Conservation (phyloP, 2,329 filamentous ascomycete species). For the Neofusicoccum parvum region DNA sequence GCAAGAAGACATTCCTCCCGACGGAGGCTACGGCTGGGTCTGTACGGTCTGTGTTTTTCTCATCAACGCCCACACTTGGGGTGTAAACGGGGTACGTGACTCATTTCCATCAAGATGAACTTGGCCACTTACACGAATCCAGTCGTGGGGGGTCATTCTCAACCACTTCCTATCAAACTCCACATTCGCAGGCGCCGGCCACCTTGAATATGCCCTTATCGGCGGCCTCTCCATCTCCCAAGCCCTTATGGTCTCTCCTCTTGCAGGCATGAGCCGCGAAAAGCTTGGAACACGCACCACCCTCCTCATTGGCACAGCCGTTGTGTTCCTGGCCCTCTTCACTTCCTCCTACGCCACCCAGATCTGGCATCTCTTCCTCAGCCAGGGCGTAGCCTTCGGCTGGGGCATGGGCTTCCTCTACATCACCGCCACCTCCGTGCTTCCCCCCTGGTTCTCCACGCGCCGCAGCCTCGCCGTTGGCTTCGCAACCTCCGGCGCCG, state of each 20-base stretch:
- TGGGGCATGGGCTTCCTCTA: slow-evolving; percentile 40
- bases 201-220: slow-evolving; percentile 39
- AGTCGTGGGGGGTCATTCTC: slow-evolving; percentile 14
- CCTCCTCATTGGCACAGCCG: slow-evolving; percentile 32
- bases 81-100: slow-evolving; percentile 27
- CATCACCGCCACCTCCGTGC: slow-evolving; percentile 35
- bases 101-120: neutral
- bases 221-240: slow-evolving; percentile 35
- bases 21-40: slow-evolving; percentile 44
- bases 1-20: slow-evolving; percentile 21
- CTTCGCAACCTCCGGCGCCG: slow-evolving; percentile 37
- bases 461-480: slow-evolving; percentile 40
- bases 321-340: slow-evolving; percentile 35
- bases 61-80: slow-evolving; percentile 38
- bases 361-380: slow-evolving; percentile 41
- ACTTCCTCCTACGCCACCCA: slow-evolving; percentile 34
- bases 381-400: slow-evolving; percentile 36
- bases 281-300: slow-evolving; percentile 26
- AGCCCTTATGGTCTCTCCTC: slow-evolving; percentile 32
- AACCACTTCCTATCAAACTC: neutral
- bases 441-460: slow-evolving; percentile 43
- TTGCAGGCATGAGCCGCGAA: slow-evolving; percentile 25
- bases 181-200: slow-evolving; percentile 24
- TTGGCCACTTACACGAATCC: neutral
- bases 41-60: slow-evolving; percentile 30